These are phyloP conservation scores for Suhomyces chickasaworum DNA, from an alignment of 1,139 yeast genomes.

Conservation along the genomic window DNA sequence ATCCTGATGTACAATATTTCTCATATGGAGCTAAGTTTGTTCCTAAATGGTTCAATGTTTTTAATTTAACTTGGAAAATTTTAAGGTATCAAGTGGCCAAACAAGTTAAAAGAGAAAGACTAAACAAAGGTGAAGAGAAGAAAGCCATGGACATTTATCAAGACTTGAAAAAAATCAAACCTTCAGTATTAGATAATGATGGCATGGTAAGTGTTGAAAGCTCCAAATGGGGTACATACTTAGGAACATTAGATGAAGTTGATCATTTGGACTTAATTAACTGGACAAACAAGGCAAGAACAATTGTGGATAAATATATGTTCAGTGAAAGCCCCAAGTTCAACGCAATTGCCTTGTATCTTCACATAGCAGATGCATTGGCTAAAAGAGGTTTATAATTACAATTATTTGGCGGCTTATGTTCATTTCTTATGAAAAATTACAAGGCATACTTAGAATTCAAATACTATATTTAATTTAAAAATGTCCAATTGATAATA, in stretches of 20 bases:
- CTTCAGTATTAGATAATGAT: constrained; percentile 56
- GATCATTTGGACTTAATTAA: constrained; percentile 87
- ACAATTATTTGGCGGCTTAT: too few species aligned
- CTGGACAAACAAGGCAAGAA: constrained; percentile 65
- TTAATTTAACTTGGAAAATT: constrained; percentile 63
- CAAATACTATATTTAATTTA: too few species aligned
- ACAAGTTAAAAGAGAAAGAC: background rate
- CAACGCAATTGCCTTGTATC: constrained; percentile 73
- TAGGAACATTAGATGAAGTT: constrained; percentile 75
- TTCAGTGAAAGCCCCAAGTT: constrained; percentile 48
- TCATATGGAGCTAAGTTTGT: constrained; percentile 78
- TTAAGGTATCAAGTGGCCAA: constrained; percentile 27
- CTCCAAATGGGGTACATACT: constrained; percentile 79
- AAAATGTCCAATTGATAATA: too few species aligned
- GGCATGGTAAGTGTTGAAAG: constrained; percentile 83
- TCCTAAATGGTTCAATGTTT: constrained; percentile 65
- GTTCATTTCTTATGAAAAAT: background rate
- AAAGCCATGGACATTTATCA: constrained; percentile 11
- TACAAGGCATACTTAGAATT: background rate
- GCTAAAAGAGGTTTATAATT: constrained; percentile 62
- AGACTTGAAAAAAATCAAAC: constrained; percentile 24
- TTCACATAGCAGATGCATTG: constrained; percentile 70
- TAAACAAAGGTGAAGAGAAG: constrained; percentile 21
- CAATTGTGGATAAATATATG: constrained; percentile 35
- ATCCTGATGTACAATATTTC: constrained; percentile 67